A percentile compares a stretch with the other conserved stretches of the same genome.
These are phyloP conservation scores for Claviceps citrina DNA, from an alignment of 2,329 filamentous ascomycete species.

Conservation along the genomic window DNA sequence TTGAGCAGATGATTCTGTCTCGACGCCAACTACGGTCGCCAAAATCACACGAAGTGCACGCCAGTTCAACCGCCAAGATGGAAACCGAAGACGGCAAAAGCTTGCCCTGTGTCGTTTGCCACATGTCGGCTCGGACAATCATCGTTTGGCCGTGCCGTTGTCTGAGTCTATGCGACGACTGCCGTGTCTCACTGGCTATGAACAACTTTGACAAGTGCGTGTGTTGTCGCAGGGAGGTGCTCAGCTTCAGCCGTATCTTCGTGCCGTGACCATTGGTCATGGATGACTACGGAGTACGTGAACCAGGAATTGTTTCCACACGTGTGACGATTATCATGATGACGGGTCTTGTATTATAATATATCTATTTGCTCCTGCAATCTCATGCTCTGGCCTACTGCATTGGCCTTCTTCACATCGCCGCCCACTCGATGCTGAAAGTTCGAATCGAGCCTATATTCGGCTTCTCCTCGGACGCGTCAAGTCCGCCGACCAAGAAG, in stretches of 20 bases:
- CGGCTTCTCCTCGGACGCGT: slow-evolving; percentile 19
- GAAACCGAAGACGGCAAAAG: slow-evolving; percentile 55
- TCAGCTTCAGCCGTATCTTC: slow-evolving; percentile 80
- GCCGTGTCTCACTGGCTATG: slow-evolving; percentile 81
- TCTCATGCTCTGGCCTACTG: neutral
- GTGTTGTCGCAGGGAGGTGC: slow-evolving; percentile 77
- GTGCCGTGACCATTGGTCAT: slow-evolving; percentile 39
- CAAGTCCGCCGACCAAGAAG: slow-evolving; percentile 65
- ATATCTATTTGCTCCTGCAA: neutral
- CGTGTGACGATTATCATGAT: neutral
- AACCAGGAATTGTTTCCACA: neutral
- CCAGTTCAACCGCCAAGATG: neutral
- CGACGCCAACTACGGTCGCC: slow-evolving; percentile 23
- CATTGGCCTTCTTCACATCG: slow-evolving; percentile 47
- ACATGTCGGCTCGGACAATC: slow-evolving; percentile 69
- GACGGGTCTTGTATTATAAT: neutral
- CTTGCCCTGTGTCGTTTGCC: slow-evolving; percentile 86
- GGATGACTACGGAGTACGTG: neutral
- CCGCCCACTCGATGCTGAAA: slow-evolving; percentile 87
- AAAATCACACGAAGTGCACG: neutral
- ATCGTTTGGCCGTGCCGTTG: slow-evolving; percentile 96
- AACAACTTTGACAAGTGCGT: slow-evolving; percentile 97
- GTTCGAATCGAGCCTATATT: slow-evolving; percentile 39
- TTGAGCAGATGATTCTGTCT: slow-evolving; percentile 44
- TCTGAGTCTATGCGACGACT: slow-evolving; percentile 87